These are phyloP conservation scores for Colletotrichum caudatum DNA, from an alignment of 2,329 filamentous ascomycete genomes.

Conservation along the genomic window DNA sequence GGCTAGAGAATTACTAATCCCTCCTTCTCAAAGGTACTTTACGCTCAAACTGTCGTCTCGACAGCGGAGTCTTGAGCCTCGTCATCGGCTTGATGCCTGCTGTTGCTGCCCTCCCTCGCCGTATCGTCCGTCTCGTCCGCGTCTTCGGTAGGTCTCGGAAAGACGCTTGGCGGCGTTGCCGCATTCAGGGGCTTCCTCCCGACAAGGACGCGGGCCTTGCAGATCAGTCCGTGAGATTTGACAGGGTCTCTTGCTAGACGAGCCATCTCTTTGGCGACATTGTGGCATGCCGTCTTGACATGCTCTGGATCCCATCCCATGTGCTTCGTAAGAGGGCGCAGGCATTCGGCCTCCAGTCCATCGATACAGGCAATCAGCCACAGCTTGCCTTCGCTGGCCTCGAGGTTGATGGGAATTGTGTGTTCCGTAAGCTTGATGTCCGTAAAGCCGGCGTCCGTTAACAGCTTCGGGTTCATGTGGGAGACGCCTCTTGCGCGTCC, in stretches of 20 bases:
- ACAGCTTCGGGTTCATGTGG: constrained; percentile 59
- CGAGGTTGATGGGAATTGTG: constrained; percentile 60
- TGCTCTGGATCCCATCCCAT: constrained; percentile 65
- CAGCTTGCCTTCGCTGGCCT: constrained; percentile 62
- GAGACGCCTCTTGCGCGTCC: constrained; percentile 59
- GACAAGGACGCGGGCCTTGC: constrained; percentile 62
- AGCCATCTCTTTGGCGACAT: constrained; percentile 62
- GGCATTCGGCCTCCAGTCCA: constrained; percentile 60
- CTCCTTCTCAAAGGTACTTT: not conserved
- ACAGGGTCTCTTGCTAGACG: constrained; percentile 60
- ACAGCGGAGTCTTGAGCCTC: constrained; percentile 6
- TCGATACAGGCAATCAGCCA: constrained; percentile 66
- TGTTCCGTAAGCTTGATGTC: constrained; percentile 63
- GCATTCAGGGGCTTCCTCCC: constrained; percentile 60
- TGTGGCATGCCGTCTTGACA: constrained; percentile 61
- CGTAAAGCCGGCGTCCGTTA: constrained; percentile 64
- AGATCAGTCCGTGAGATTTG: constrained; percentile 56
- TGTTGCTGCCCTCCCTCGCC: constrained; percentile 34
- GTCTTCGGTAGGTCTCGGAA: constrained; percentile 26
- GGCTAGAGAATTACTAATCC: constrained; percentile 17
- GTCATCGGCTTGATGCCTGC: constrained; percentile 10
- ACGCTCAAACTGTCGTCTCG: constrained; percentile 1
- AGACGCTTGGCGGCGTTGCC: constrained; percentile 13
- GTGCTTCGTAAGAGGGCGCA: constrained; percentile 65
- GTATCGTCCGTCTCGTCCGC: constrained; percentile 40